Evolutionary conservation across 768 basidiomycete species (phyloP), one percentile per base, ranked within the genome.

Genomic region (Strobilomyces confusus): DNA sequence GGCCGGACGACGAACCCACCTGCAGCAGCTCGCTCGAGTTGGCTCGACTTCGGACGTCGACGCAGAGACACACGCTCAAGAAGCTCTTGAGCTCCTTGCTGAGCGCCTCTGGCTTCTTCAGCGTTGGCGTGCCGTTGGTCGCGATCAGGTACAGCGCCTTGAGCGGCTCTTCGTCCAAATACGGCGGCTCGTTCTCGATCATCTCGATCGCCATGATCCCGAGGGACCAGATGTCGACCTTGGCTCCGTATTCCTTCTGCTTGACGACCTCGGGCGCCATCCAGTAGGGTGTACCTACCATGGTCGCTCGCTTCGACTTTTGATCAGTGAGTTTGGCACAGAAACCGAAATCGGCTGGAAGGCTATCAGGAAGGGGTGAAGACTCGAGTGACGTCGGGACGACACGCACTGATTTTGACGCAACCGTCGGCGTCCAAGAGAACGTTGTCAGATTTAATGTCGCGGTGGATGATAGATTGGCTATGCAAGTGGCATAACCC

Each of bases 121-220:
- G 69, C 54, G 97, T 98, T 51, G 97, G 97, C 17, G 97, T 98
- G 13, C 97, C 97, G 65, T 98, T 98, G 40, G 95, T 99, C 33
- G 95, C 97, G 63, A 98, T 97, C 56, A 97, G 73, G 70, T 98
- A 97, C 43, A 98, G 73, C 19, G 95, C 94, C 74, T 95, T 92
- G 55, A 95, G 76, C 0, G 94, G 94, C 63, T 98, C 94, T 67
- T 98, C 94, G 59, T 95, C 92, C 37, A 98, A 77, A 69, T 97
- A 95, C 7, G 94, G 94, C 2, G 94, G 94, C 71, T 97, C 94
- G 63, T 92, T 94, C 71, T 98, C 94, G 58, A 98, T 95, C 95
- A 98, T 98, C 78, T 98, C 92, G 56, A 98, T 98, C 5, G 93
- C 93, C 93, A 97, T 95, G 72, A 98, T 97, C 5, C 94, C 94